phyloP scores from a whole-genome alignment of 176 grass and related monocot genomes.

The Zea mays region Zm-B73-REFERENCE-NAM-5.0 NC_050103.1:134112001-134112500 shows the following conservation, averaged over 20 bases:
- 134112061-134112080: conserved; percentile 56
- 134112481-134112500: conserved; percentile 2
- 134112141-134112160: conserved; percentile 94
- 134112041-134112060: conserved; percentile 62
- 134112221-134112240: conserved; percentile 53
- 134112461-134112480: conserved; percentile 9
- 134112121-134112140: conserved; percentile 63
- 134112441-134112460: neutral
- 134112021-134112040: conserved; percentile 82
- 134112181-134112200: conserved; percentile 53
- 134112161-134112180: conserved; percentile 78
- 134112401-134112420: conserved; percentile 38
- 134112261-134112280: conserved; percentile 54
- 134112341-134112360: conserved; percentile 73
- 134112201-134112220: conserved; percentile 41
- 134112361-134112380: conserved; percentile 73
- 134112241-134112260: conserved; percentile 62
- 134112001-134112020: conserved; percentile 57
- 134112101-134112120: conserved; percentile 50
- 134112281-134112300: conserved; percentile 67
- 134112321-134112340: conserved; percentile 51
- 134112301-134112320: conserved; percentile 46
- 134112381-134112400: conserved; percentile 51
- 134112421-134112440: conserved; percentile 39
- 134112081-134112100: conserved; percentile 81